phyloP scores from a whole-genome alignment of 805 yeast genomes.

The Saccharomycopsis javanensis region DNA sequence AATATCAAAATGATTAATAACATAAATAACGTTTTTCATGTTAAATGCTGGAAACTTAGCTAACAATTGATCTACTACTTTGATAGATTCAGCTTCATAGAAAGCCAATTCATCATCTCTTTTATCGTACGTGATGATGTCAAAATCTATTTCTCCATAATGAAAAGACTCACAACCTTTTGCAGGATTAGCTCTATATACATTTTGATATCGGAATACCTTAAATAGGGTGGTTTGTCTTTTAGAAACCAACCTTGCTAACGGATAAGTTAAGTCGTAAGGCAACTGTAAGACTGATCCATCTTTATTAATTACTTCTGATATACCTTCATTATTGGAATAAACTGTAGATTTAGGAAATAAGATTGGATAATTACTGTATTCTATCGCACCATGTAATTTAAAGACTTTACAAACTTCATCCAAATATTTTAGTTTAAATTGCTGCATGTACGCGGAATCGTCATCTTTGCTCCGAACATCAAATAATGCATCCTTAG shows the following conservation, averaged over 20 bases:
- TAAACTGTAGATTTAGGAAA: slow-evolving; percentile 76
- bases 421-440: slow-evolving; percentile 50
- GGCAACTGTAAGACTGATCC: slow-evolving; percentile 88
- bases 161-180: slow-evolving; percentile 64
- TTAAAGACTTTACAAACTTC: slow-evolving; percentile 56
- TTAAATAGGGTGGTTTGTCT: slow-evolving; percentile 7
- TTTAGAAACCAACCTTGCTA: slow-evolving; percentile 75
- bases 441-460: slow-evolving; percentile 24
- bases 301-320: slow-evolving; percentile 72
- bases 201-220: slow-evolving; percentile 54
- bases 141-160: slow-evolving; percentile 81
- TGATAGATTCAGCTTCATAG: slow-evolving; percentile 83
- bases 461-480: slow-evolving; percentile 25
- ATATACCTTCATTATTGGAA: slow-evolving; percentile 52
- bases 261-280: slow-evolving; percentile 80
- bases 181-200: slow-evolving; percentile 52
- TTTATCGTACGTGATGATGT: slow-evolving; percentile 48
- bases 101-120: slow-evolving; percentile 35
- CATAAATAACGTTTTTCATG: slow-evolving; percentile 43
- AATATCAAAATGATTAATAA: slow-evolving; percentile 74
- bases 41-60: slow-evolving; percentile 58
- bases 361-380: slow-evolving; percentile 51
- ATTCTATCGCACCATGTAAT: slow-evolving; percentile 82
- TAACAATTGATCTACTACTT: slow-evolving; percentile 69
- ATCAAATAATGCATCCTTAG: slow-evolving; percentile 79